Base-by-base conservation (phyloP, 2,329 filamentous ascomycete genomes). In the Daldinia sp. region DNA sequence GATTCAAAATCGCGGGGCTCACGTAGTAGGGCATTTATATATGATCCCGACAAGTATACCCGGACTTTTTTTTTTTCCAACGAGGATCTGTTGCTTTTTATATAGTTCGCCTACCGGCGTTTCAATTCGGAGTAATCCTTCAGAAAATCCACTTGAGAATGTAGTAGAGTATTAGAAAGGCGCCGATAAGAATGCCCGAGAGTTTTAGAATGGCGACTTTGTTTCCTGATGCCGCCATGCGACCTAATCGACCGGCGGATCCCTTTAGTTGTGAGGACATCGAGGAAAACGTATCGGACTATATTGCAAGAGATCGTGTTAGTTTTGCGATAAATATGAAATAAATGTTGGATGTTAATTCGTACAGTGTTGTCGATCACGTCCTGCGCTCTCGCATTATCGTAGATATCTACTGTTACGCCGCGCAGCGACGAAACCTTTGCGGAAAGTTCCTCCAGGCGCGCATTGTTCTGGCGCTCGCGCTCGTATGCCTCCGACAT, bases 401-500 rank as follows among this genome's bases (percentile, higher is more conserved):
- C 94, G 84, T 98, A 97, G 74, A 99, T 99, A 81, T 99, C 93
- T 68, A 98, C 88, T 39, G 95, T 99, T 51, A 99, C 93, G 77
- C 91, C 92, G 74, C 94, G 93, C 67, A 99, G 86, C 53, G 93
- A 93, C 15, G 92, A 92, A 57, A 98, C 94, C 81, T 99, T 99
- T 69, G 88, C 86, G 13, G 91, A 91, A 34, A 99, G 90, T 76
- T 96, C 93, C 73, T 94, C 90, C 58, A 99, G 91, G 71, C 94
- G 93, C 70, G 92, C 89, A 80, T 98, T 96, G 82, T 99, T 99
- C 80, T 99, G 95, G 76, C 87, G 85, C 80, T 93, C 90, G 77
- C 90, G 89, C 80, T 92, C 90, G 80, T 91, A 93, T 68, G 89
- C 85, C 77, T 92, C 90, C 47, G 89, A 89, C 90, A 92, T 92